Percentiles rank a stretch among this genome's conserved stretches.
Evolutionary conservation across 441 rosid species (phyloP).

Genomic region (Metrosideros polymorpha): DNA sequence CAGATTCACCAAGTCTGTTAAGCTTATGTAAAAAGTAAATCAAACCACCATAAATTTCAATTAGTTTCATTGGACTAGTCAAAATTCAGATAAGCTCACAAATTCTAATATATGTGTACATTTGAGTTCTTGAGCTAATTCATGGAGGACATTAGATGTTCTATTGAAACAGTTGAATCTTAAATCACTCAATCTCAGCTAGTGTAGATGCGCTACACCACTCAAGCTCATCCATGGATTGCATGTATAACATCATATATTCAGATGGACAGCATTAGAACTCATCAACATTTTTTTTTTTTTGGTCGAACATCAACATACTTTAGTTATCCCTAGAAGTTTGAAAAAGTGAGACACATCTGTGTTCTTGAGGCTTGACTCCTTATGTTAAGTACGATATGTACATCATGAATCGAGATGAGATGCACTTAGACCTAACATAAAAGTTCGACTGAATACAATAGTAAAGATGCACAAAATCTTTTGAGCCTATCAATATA

Average conservation of each 20-base stretch:
- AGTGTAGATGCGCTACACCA: background rate
- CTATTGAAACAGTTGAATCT: background rate
- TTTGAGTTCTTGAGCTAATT: background rate
- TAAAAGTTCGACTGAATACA: background rate
- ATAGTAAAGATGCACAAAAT: background rate
- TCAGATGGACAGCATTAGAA: background rate
- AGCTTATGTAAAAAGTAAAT: background rate
- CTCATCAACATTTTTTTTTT: too few relatives aligned
- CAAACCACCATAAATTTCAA: background rate
- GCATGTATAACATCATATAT: background rate
- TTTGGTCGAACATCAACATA: too few relatives aligned
- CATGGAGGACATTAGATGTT: background rate
- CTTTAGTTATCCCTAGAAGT: too few relatives aligned
- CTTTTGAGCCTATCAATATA: background rate
- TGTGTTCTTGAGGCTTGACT: background rate
- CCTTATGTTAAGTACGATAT: background rate
- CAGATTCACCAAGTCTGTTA: background rate
- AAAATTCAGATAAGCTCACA: background rate
- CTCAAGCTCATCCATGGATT: background rate
- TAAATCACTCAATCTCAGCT: background rate
- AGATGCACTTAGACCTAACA: background rate
- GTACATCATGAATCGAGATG: background rate
- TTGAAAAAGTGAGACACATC: too few relatives aligned
- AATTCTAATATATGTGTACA: background rate
- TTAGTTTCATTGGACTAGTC: background rate